Conservation (phyloP, 2,329 filamentous ascomycete species). For the Alternaria sp. region DNA sequence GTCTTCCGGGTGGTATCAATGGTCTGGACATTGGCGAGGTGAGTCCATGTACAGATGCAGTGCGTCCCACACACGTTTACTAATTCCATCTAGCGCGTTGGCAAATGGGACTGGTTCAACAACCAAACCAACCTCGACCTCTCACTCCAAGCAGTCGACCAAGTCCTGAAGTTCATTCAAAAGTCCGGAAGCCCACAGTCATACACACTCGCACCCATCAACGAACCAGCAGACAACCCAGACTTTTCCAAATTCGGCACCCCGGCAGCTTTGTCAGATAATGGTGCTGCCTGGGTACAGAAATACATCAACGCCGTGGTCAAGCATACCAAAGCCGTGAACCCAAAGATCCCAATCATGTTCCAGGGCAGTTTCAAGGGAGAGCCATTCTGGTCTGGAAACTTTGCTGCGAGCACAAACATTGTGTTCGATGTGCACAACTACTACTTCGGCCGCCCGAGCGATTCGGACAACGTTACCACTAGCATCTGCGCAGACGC, state of each 20-base stretch:
- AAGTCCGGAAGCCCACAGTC: constrained; percentile 37
- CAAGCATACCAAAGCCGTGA: constrained; percentile 21
- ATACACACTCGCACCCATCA: constrained; percentile 50
- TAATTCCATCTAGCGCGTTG: constrained; percentile 6
- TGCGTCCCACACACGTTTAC: not conserved
- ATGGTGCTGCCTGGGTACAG: constrained; percentile 42
- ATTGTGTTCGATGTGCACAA: constrained; percentile 36
- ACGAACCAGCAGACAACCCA: constrained; percentile 47
- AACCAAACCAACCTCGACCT: constrained; percentile 47
- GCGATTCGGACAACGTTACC: constrained; percentile 17
- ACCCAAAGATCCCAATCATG: constrained; percentile 27
- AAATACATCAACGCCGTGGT: constrained; percentile 41
- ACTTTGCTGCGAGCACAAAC: constrained; percentile 21
- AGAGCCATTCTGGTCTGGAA: constrained; percentile 26
- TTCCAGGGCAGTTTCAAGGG: constrained; percentile 29
- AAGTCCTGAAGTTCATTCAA: constrained; percentile 43
- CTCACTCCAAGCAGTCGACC: constrained; percentile 43
- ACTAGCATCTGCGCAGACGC: not conserved
- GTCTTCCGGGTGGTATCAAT: constrained; percentile 46
- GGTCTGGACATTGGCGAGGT: constrained; percentile 21
- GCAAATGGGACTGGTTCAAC: constrained; percentile 47
- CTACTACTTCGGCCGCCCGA: constrained; percentile 32
- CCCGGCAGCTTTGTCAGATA: constrained; percentile 38
- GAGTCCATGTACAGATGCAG: not conserved
- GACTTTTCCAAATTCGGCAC: constrained; percentile 44